phyloP scores from a whole-genome alignment of 2,329 filamentous ascomycete species.

The Colletotrichum cuscutae region DNA sequence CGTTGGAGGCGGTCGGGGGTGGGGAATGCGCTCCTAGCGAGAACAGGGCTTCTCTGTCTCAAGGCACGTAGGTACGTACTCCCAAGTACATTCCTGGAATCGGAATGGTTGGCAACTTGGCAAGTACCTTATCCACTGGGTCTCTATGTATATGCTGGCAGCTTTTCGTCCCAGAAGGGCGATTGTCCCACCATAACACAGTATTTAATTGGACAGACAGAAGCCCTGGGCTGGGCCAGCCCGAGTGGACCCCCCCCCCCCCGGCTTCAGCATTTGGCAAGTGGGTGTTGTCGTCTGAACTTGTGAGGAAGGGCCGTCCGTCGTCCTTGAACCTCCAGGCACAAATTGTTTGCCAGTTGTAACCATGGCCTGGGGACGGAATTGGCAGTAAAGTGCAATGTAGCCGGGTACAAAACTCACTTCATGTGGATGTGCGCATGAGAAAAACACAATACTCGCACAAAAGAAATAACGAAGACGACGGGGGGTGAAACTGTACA shows the following conservation, averaged over 20 bases:
- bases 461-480: neutral
- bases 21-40: neutral
- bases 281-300: constrained; percentile 14
- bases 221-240: neutral
- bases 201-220: neutral
- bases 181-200: neutral
- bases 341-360: neutral
- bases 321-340: neutral
- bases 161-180: neutral
- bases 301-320: neutral
- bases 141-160: neutral
- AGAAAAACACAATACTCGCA: neutral
- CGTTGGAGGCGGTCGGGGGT: constrained; percentile 18
- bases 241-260: neutral
- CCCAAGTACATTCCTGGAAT: neutral
- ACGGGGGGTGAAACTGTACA: neutral
- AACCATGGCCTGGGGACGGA: neutral
- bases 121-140: neutral
- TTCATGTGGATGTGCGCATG: neutral
- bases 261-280: neutral
- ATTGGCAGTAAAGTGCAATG: neutral
- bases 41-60: neutral
- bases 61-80: neutral
- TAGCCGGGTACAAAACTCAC: constrained; percentile 1
- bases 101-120: neutral